These are phyloP conservation scores for Hypoxylon sp. DNA, from an alignment of 2,329 filamentous ascomycete genomes.

Conservation along the genomic window DNA sequence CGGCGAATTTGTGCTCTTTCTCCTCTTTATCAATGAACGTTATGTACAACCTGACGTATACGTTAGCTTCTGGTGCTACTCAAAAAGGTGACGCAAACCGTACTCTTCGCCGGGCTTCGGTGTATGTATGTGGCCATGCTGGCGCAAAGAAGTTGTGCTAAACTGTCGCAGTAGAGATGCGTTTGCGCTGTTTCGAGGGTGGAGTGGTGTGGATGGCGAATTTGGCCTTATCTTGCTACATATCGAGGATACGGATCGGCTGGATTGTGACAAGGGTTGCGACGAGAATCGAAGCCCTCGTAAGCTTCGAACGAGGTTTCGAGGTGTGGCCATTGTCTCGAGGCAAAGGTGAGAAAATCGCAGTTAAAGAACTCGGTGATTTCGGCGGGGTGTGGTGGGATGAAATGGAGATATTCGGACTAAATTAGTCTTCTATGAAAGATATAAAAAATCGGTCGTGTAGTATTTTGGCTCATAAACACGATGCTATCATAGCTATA, in stretches of 20 bases:
- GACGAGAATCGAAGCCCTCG: slow-evolving; percentile 18
- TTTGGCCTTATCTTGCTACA: slow-evolving; percentile 35
- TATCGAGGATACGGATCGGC: slow-evolving; percentile 12
- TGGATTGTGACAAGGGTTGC: slow-evolving; percentile 14
- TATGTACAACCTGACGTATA: slow-evolving; percentile 72
- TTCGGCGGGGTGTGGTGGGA: slow-evolving; percentile 19
- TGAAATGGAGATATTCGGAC: slow-evolving; percentile 32
- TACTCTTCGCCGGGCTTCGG: slow-evolving; percentile 94
- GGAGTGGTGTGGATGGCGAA: slow-evolving; percentile 23
- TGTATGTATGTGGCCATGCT: slow-evolving; percentile 82
- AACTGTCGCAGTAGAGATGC: slow-evolving; percentile 60
- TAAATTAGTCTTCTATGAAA: neutral
- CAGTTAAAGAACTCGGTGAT: slow-evolving; percentile 14
- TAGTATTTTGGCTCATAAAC: slow-evolving; percentile 1
- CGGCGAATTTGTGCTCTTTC: slow-evolving; percentile 76
- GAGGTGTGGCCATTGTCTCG: slow-evolving; percentile 33
- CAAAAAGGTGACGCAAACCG: no score
- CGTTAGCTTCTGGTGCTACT: no score
- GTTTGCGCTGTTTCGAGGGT: slow-evolving; percentile 10
- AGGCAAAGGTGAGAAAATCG: slow-evolving; percentile 2
- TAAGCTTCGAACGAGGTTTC: slow-evolving; percentile 25
- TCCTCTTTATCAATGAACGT: slow-evolving; percentile 96
- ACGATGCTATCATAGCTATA: slow-evolving; percentile 20
- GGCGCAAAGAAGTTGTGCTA: slow-evolving; percentile 65
- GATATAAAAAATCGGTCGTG: slow-evolving; percentile 1